These are phyloP conservation scores for Ascoidea tarda DNA, from an alignment of 805 yeast genomes.

Conservation along the genomic window DNA sequence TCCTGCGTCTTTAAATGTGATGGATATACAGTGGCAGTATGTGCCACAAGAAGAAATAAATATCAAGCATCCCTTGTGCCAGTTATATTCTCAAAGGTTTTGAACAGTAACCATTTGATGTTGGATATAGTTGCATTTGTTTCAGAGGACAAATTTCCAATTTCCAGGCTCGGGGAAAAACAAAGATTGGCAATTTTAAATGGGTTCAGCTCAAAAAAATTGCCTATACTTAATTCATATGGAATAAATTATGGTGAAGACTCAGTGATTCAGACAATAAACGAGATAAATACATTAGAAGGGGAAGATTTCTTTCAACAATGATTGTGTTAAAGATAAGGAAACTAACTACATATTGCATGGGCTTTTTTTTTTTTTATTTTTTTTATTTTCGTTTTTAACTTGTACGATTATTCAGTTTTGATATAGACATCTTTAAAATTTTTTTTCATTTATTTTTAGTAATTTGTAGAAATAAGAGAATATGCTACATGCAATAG, in stretches of 20 bases:
- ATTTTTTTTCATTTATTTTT: neutral
- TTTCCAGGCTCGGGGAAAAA: slow-evolving; percentile 58
- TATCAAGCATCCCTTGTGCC: slow-evolving; percentile 69
- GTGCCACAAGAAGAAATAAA: slow-evolving; percentile 41
- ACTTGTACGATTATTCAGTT: too few relatives aligned
- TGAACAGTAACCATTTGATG: slow-evolving; percentile 70
- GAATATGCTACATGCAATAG: too few relatives aligned
- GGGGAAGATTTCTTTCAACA: neutral
- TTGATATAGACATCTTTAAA: too few relatives aligned
- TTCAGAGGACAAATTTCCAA: slow-evolving; percentile 45
- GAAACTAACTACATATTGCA: too few relatives aligned
- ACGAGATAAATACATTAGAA: slow-evolving; percentile 28
- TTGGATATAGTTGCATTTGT: slow-evolving; percentile 78
- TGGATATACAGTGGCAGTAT: slow-evolving; percentile 60
- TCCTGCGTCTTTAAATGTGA: slow-evolving; percentile 71
- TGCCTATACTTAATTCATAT: slow-evolving; percentile 27
- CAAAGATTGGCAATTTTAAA: slow-evolving; percentile 60
- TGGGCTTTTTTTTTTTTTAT: too few relatives aligned
- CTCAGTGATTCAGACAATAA: slow-evolving; percentile 40
- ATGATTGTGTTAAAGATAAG: too few relatives aligned
- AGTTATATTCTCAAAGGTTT: slow-evolving; percentile 60
- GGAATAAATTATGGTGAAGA: slow-evolving; percentile 59
- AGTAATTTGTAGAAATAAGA: slow-evolving; percentile 1
- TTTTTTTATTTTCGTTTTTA: too few relatives aligned
- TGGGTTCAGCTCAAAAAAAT: slow-evolving; percentile 35